Percentiles rank a stretch among this genome's conserved stretches.
phyloP scores from a whole-genome alignment of 306 rosid species.

The Vicia sativa region DNA sequence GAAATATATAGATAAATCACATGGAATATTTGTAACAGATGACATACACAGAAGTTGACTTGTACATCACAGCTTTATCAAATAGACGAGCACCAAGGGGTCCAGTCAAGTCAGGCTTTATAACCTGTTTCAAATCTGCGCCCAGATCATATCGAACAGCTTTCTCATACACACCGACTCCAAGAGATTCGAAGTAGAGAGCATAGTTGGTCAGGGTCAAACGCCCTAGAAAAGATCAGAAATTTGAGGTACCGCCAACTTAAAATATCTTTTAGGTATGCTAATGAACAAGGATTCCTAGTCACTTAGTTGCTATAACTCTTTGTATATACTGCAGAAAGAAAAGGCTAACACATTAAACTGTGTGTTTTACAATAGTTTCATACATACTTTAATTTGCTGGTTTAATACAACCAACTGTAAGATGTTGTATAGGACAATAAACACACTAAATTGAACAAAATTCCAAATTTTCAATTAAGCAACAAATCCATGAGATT shows the following conservation, averaged over 20 bases:
- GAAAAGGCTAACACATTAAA: constrained; percentile 34
- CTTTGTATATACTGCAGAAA: constrained; percentile 27
- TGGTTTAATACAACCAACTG: constrained; percentile 26
- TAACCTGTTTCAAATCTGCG: constrained; percentile 73
- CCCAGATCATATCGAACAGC: constrained; percentile 81
- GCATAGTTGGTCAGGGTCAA: constrained; percentile 83
- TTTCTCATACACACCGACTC: constrained; percentile 84
- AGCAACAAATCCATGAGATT: constrained; percentile 30
- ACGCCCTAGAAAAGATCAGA: constrained; percentile 65
- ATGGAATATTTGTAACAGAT: constrained; percentile 33
- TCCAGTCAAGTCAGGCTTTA: constrained; percentile 91
- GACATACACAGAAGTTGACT: constrained; percentile 79
- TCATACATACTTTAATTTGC: constrained; percentile 29
- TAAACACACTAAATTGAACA: constrained; percentile 18
- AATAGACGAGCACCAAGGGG: constrained; percentile 96
- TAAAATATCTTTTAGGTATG: constrained; percentile 5
- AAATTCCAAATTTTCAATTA: constrained; percentile 9
- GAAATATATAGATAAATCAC: constrained; percentile 10
- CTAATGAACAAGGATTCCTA: constrained; percentile 17
- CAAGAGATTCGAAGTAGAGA: constrained; percentile 84
- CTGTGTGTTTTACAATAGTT: constrained; percentile 7
- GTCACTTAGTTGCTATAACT: constrained; percentile 5
- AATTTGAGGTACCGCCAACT: constrained; percentile 23
- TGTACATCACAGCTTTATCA: constrained; percentile 93
- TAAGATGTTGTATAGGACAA: constrained; percentile 6